Evolutionary conservation across 495 filamentous ascomycete genomes (phyloP), one percentile per base, ranked within the genome.

Genomic region (Penicillium soppii): DNA sequence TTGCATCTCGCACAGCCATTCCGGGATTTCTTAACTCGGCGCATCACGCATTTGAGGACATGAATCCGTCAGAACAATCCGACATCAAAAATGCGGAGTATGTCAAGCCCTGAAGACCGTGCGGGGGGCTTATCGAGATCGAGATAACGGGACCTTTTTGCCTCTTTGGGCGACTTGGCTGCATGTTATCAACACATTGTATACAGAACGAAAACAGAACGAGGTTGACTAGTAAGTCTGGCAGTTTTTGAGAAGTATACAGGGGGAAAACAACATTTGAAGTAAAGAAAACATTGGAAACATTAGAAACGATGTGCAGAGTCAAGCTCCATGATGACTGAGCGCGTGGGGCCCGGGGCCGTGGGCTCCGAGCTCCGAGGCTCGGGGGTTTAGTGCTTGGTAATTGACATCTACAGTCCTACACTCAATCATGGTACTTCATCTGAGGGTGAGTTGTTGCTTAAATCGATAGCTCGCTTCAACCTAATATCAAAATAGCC

Each of bases 1-100:
- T 80, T 80, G 59, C 76, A 80, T 38, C 75, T 54, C 13, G 69
- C 67, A 59, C 73, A 76, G 12, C 73, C 73, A 47, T 73, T 71
- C 13, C 73, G 69, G 44, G 73, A 76, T 40, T 76, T 76, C 56
- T 74, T 76, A 40, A 76, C 71, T 46, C 73, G 65, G 37, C 73
- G 69, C 73, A 76, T 76, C n/a, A 47, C 38, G 1, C 49, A 41
- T 25, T 4, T 32, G 30, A 21, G 15, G 15, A 16, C 21, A 47
- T 33, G 47, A 27, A 35, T 27, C 25, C 30, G 49, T 59, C 30
- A n/a, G 39, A 17, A 37, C 33, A 32, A 32, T 19, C 38, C 42
- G 35, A 27, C 43, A 57, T 52, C 23, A 16, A 46, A 33, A 17
- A 45, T 47, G 38, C 35, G 52, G 27, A 45, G 38, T 22, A 45